A percentile compares a stretch with the other conserved stretches of the same genome.
Conservation (phyloP, 306 rosid species). For the Glycine soja region DNA sequence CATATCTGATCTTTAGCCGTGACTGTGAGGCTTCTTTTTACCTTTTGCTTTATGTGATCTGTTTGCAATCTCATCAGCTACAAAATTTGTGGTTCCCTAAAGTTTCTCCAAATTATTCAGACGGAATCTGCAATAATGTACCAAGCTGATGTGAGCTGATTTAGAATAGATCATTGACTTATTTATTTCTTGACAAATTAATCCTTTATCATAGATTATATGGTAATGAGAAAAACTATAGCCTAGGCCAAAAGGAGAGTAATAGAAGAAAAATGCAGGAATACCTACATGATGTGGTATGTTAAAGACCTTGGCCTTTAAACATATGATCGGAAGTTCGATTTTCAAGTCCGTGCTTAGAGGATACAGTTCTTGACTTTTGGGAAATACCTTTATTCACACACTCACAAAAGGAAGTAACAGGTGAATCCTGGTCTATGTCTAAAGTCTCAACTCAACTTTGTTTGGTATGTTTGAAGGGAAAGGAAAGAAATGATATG, state of each 20-base stretch:
- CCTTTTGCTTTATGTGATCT: slow-evolving; percentile 24
- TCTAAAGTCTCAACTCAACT: slow-evolving; percentile 7
- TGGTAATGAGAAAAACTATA: slow-evolving; percentile 26
- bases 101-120: slow-evolving; percentile 21
- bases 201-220: slow-evolving; percentile 10
- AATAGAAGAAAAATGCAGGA: background rate
- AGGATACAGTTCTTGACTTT: no score
- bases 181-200: slow-evolving; percentile 20
- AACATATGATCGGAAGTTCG: no score
- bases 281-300: no score
- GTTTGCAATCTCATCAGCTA: background rate
- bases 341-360: no score
- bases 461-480: background rate
- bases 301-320: no score
- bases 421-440: background rate
- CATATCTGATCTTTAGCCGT: slow-evolving; percentile 17
- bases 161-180: slow-evolving; percentile 24
- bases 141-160: slow-evolving; percentile 7
- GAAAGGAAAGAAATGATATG: background rate
- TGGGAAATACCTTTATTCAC: no score
- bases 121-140: slow-evolving; percentile 33
- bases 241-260: background rate
- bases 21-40: background rate
- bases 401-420: no score
- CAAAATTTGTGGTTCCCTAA: slow-evolving; percentile 12